Base-by-base conservation (phyloP, 164 flowering plant species). In the Macadamia tetraphylla region DNA sequence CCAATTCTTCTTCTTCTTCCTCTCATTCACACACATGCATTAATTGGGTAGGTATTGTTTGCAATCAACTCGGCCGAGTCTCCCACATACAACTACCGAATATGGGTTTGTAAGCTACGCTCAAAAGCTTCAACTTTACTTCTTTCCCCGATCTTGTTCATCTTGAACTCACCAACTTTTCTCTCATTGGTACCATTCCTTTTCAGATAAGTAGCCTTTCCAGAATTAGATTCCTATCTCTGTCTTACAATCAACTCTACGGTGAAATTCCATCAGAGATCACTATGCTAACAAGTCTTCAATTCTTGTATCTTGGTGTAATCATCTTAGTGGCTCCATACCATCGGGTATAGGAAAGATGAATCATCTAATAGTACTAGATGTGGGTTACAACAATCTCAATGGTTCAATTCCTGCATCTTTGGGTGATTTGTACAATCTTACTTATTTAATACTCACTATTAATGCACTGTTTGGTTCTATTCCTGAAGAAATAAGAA, bases 121-220 rank as follows among this genome's bases (percentile, higher is more conserved):
- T 23, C 23, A 23, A 23, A 23, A 23, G 23, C 23, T 23, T 23
- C 23, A 23, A 23, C 23, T 23, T 23, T 23, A 23, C 23, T 23
- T 23, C 23, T 23, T 23, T 23, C 23, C 23, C 23, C 23, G 23
- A 23, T 23, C 23, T 23, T 23, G 23, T 23, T 23, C 23, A 23
- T 23, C 23, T 23, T 23, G 23, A 23, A 23, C 23, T 44, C 8
- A 42, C 23, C 23, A 17, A 35, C 62, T 30, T 65, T 17, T 10
- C 51, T 13, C 49, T 61, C n/a, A 60, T 1, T 17, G 67, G 73
- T 3, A 42, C n/a, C 17, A 69, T 74, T 44, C 73, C 77, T 9
- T 1, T 30, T 9, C 49, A 31, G 13, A 49, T 73, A 35, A 29
- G 56, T 6, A 67, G 67, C 13, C 67, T 73, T 43, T 62, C 67